A percentile compares a stretch with the other conserved stretches of the same genome.
These are phyloP conservation scores for Diaporthe citrichinensis DNA, from an alignment of 2,329 filamentous ascomycete species.

Conservation along the genomic window DNA sequence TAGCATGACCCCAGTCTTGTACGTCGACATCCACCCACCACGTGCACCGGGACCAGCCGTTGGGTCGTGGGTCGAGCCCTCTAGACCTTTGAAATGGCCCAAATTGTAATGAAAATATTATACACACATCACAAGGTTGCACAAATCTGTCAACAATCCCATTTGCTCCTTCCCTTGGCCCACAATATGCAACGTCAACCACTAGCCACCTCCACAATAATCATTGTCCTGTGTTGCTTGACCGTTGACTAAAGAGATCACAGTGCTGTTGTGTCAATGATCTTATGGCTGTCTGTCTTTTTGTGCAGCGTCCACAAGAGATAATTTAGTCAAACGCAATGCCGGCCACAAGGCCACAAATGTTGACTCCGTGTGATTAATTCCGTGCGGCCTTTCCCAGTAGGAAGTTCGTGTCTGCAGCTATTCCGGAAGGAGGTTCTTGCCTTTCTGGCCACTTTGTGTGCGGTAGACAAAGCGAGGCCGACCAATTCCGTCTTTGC, in stretches of 20 bases:
- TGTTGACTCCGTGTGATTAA: background rate
- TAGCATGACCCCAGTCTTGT: slow-evolving; percentile 17
- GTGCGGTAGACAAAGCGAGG: background rate
- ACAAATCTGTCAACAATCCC: background rate
- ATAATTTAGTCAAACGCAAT: no score
- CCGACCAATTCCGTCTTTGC: background rate
- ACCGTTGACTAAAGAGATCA: background rate
- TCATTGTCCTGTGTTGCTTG: background rate
- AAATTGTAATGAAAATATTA: background rate
- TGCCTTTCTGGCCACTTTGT: background rate
- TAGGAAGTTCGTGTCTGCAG: background rate
- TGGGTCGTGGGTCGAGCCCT: background rate
- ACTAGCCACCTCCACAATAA: background rate
- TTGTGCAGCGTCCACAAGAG: background rate
- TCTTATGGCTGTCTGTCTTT: background rate
- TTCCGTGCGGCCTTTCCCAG: background rate
- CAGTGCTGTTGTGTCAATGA: background rate
- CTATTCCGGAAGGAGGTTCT: background rate
- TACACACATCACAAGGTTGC: background rate
- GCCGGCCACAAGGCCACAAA: background rate
- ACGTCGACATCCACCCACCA: slow-evolving; percentile 13
- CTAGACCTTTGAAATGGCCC: background rate
- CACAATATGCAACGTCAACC: background rate
- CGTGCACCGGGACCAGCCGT: slow-evolving; percentile 22
- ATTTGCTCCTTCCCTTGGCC: background rate